These are phyloP conservation scores for Cytospora chrysosperma DNA, from an alignment of 2,329 filamentous ascomycete species.

Conservation along the genomic window DNA sequence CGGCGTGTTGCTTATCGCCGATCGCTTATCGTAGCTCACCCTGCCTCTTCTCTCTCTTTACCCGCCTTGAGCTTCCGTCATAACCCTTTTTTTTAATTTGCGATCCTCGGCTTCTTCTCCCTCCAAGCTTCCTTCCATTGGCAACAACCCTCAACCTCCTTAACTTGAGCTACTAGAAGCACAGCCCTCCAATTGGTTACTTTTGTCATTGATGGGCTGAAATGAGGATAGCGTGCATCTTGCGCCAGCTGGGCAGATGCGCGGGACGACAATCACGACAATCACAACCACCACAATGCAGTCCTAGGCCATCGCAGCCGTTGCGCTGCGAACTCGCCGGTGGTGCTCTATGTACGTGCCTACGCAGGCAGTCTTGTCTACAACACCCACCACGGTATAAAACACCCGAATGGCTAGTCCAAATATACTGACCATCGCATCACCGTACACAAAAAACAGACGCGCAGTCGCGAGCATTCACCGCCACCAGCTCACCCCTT, in stretches of 20 bases:
- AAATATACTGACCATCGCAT: background rate
- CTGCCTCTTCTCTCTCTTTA: too few species aligned
- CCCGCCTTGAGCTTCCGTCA: background rate
- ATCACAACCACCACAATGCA: constrained; percentile 4
- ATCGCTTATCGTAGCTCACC: constrained; percentile 22
- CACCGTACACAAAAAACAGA: background rate
- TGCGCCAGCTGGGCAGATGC: constrained; percentile 32
- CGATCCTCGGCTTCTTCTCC: background rate
- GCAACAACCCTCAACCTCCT: background rate
- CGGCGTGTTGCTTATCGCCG: constrained; percentile 17
- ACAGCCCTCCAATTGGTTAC: background rate
- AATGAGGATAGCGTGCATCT: constrained; percentile 34
- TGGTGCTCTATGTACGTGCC: constrained; percentile 1
- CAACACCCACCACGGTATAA: too few species aligned
- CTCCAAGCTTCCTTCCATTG: background rate
- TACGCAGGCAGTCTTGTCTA: background rate
- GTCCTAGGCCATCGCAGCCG: constrained; percentile 2
- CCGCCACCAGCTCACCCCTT: background rate
- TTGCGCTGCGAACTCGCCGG: constrained; percentile 11
- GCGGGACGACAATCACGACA: constrained; percentile 11
- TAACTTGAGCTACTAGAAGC: background rate
- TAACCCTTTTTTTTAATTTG: constrained; percentile 3
- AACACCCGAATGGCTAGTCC: too few species aligned
- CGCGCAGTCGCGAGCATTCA: background rate
- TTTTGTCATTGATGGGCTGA: constrained; percentile 31